Base-by-base conservation (phyloP, 257 asterid species). In the Nemophila menziesii region DNA sequence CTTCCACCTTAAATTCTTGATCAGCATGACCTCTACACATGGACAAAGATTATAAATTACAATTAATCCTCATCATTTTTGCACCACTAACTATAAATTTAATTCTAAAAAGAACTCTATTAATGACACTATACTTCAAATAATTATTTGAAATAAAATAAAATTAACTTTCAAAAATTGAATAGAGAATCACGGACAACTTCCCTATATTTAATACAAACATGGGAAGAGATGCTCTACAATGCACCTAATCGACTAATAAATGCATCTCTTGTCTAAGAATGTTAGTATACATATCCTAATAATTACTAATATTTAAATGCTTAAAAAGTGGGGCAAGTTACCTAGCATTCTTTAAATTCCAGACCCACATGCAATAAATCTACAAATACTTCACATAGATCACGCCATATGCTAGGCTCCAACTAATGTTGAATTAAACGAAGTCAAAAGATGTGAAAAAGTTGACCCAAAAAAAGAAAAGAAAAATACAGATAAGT, bases 1-100 rank as follows among this genome's bases (percentile, higher is more conserved):
- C 99, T 71, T 90, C 96, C 56, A 85, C 96, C 69, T 74, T 90
- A 48, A 90, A 85, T 61, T 90, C 99, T 65, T 77, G 77, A 77
- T 79, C 94, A 29, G 94, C 96, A 65, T 90, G 96, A 33, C 99
- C 99, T 84, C 99, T 90, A 61, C 24, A 29, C 12, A 7, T 29
- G 22, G 26, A 52, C 41, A 51, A 58, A 19, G 9, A 14, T 16
- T n/a, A 39, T 5, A 1, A 16, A 40, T 15, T 22, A 40, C 21
- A 39, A 39, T 26, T 26, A 26, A 26, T 26, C 6, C 5, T 4
- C 33, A 5, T 5, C 10, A 26, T 4, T 26, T 26, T 26, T 26
- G 33, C 4, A 29, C 2, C 36, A 29, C 9, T 2, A 29, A 29
- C 36, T 1, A 29, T 29, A 29, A 29, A 29, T 29, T 2, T 29